These are phyloP conservation scores for Parastagonospora avenae DNA, from an alignment of 2,329 filamentous ascomycete genomes.

Conservation along the genomic window DNA sequence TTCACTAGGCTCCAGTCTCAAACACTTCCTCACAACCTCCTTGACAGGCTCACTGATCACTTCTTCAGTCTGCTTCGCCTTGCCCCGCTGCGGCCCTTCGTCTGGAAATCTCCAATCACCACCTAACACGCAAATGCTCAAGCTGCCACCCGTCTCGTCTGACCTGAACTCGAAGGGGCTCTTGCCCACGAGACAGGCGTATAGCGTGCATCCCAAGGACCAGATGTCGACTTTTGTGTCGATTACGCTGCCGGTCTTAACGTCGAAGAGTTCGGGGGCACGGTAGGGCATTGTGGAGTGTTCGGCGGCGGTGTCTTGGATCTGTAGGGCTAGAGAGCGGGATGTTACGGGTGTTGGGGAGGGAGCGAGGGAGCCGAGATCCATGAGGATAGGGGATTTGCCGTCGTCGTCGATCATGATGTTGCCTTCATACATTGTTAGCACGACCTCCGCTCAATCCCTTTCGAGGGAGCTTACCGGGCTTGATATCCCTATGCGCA, in stretches of 20 bases:
- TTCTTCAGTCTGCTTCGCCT: constrained; percentile 57
- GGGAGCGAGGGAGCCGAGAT: constrained; percentile 87
- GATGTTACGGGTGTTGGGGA: constrained; percentile 89
- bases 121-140: constrained; percentile 89
- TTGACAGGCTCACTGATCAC: constrained; percentile 81
- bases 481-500: constrained; percentile 96
- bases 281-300: constrained; percentile 99
- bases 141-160: constrained; percentile 91
- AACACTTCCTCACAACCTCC: constrained; percentile 83
- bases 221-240: constrained; percentile 98
- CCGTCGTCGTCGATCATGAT: constrained; percentile 98
- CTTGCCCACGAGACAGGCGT: constrained; percentile 94
- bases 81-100: constrained; percentile 67
- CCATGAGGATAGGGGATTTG: constrained; percentile 90
- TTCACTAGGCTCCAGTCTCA: constrained; percentile 85
- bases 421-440: constrained; percentile 66
- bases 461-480: constrained; percentile 65
- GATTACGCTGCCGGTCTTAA: constrained; percentile 88
- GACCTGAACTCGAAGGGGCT: constrained; percentile 94
- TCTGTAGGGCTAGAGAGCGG: constrained; percentile 84
- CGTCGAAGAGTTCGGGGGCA: constrained; percentile 95
- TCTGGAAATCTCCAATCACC: constrained; percentile 98
- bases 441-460: neutral
- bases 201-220: constrained; percentile 96
- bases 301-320: constrained; percentile 93